These are phyloP conservation scores for Thielaviopsis punctulata DNA, from an alignment of 2,329 filamentous ascomycete species.

Conservation along the genomic window DNA sequence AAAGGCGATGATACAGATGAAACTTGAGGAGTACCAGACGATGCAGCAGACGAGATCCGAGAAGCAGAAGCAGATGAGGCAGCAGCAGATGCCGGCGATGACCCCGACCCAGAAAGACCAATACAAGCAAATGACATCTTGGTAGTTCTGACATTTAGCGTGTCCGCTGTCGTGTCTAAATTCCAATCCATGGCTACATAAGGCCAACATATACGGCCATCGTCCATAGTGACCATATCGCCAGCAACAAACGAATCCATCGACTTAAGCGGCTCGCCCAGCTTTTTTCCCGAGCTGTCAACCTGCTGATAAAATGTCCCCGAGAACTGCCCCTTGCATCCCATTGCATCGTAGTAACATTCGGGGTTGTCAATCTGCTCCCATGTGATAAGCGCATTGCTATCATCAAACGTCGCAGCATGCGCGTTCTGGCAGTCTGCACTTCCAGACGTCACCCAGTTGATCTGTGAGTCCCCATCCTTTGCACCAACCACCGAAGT, in stretches of 20 bases:
- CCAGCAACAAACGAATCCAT: slow-evolving; percentile 40
- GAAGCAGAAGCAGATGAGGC: neutral
- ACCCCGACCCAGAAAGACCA: neutral
- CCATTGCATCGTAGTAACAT: slow-evolving; percentile 40
- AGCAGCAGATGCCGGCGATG: neutral
- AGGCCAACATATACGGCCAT: slow-evolving; percentile 43
- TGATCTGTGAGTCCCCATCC: slow-evolving; percentile 40
- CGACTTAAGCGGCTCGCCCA: slow-evolving; percentile 32
- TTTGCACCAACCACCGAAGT: slow-evolving; percentile 33
- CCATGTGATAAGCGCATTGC: slow-evolving; percentile 39
- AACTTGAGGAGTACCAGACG: no score
- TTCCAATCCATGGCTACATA: slow-evolving; percentile 40
- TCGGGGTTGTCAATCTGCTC: slow-evolving; percentile 39
- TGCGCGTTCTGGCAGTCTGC: slow-evolving; percentile 42
- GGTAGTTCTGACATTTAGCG: slow-evolving; percentile 16
- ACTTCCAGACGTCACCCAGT: slow-evolving; percentile 35
- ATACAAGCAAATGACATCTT: slow-evolving; percentile 38
- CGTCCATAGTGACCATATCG: slow-evolving; percentile 43
- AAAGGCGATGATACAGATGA: slow-evolving; percentile 21
- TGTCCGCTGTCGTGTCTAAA: slow-evolving; percentile 19
- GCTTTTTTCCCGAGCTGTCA: slow-evolving; percentile 29
- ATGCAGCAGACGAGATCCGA: neutral
- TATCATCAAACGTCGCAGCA: slow-evolving; percentile 34
- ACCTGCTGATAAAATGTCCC: slow-evolving; percentile 44
- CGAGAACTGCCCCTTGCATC: slow-evolving; percentile 39